Evolutionary conservation across 768 basidiomycete species (phyloP).

Genomic region (Termitomyces sp.): DNA sequence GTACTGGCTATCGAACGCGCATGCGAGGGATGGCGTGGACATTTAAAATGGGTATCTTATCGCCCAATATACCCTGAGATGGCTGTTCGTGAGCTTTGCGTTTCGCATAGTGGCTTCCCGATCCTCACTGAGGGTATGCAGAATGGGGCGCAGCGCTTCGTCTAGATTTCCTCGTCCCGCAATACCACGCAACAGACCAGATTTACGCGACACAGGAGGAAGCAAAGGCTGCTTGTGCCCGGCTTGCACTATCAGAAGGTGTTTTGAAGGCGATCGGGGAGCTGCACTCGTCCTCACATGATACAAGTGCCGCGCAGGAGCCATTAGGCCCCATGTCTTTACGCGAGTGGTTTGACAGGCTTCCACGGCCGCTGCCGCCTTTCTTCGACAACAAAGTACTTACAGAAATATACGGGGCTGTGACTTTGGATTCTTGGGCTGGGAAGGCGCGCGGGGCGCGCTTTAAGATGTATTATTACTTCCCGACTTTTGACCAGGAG

Average conservation of each 20-base stretch:
- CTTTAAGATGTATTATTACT: conserved; percentile 35
- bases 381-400: conserved; percentile 38
- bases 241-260: not conserved
- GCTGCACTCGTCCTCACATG: not conserved
- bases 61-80: not conserved
- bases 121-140: not conserved
- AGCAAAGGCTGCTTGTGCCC: not conserved
- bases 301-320: not conserved
- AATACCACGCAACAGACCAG: not conserved
- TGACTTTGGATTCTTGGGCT: conserved; percentile 45
- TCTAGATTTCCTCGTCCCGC: not conserved
- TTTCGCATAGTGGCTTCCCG: not conserved
- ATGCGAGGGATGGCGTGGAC: not conserved
- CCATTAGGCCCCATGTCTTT: conserved; percentile 27
- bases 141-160: conserved; percentile 1
- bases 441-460: conserved; percentile 48
- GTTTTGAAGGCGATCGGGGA: not conserved
- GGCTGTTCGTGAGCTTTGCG: not conserved
- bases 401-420: conserved; percentile 47
- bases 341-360: conserved; percentile 55
- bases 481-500: conserved; percentile 25
- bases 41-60: not conserved
- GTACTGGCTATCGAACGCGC: not conserved
- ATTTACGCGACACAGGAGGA: not conserved
- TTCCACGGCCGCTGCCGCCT: conserved; percentile 62